These are phyloP conservation scores for Asterochloris sp. DNA, from an alignment of 139 green algal genomes.

Conservation along the genomic window DNA sequence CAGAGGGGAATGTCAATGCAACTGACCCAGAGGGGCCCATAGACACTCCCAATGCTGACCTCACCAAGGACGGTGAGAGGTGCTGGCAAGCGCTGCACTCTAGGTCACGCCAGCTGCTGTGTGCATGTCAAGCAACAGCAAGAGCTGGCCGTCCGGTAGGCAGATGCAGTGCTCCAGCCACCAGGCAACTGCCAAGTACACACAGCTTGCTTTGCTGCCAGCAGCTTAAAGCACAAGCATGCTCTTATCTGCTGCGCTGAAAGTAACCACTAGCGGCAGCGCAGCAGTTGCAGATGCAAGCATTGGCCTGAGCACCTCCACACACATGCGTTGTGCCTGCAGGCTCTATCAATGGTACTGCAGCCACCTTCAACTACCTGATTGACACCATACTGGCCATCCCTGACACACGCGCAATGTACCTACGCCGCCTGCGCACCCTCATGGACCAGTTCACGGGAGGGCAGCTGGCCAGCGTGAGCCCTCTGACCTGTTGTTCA, in stretches of 20 bases:
- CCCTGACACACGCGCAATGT: constrained; percentile 71
- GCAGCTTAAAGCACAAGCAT: no score
- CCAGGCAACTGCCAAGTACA: no score
- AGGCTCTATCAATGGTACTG: constrained; percentile 31
- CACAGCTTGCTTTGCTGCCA: no score
- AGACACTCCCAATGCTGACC: constrained; percentile 17
- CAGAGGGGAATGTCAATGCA: not conserved
- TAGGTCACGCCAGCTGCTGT: no score
- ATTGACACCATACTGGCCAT: constrained; percentile 72
- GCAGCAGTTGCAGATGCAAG: not conserved
- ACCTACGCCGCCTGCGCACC: constrained; percentile 75
- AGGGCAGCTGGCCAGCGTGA: constrained; percentile 24
- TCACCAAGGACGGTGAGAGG: not conserved
- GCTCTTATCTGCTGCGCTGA: no score
- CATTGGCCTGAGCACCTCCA: not conserved
- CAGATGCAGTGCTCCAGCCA: no score
- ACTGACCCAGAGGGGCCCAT: constrained; percentile 14
- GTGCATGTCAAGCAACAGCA: no score
- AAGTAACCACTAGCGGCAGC: not conserved
- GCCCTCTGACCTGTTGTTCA: not conserved
- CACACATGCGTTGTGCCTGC: not conserved
- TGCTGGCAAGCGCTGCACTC: no score
- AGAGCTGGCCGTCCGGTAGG: no score
- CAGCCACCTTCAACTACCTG: constrained; percentile 84
- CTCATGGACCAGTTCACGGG: constrained; percentile 72